These are phyloP conservation scores for Mesotaenium endlicherianum DNA, from an alignment of 139 green algal genomes.

Conservation along the genomic window DNA sequence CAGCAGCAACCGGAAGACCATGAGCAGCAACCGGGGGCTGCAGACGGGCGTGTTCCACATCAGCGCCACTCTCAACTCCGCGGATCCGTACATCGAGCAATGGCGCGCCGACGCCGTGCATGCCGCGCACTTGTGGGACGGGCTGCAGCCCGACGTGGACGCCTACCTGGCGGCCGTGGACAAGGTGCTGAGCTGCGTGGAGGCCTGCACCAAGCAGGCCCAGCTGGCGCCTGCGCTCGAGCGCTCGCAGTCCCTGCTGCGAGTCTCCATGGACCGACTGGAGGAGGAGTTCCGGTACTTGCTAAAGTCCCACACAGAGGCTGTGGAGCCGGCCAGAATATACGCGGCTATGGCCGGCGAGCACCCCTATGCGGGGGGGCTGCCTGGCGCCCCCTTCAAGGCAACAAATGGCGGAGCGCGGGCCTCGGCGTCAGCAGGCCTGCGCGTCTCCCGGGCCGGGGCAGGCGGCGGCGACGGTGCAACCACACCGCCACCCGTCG, in stretches of 20 bases:
- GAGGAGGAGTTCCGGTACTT: slow-evolving; percentile 32
- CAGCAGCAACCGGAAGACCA: no score
- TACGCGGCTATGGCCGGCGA: not conserved
- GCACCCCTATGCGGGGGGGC: not conserved
- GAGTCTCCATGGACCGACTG: not conserved
- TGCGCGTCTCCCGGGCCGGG: no score
- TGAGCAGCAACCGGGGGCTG: no score
- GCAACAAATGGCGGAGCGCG: no score
- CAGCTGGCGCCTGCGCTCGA: not conserved
- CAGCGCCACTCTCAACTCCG: no score
- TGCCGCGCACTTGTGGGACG: slow-evolving; percentile 24
- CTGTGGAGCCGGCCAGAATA: not conserved
- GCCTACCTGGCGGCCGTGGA: slow-evolving; percentile 15
- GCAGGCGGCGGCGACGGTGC: no score
- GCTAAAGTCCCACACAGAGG: not conserved
- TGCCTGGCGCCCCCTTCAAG: no score
- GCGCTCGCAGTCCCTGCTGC: not conserved
- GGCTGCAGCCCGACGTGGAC: not conserved
- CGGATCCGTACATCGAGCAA: no score
- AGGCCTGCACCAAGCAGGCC: not conserved
- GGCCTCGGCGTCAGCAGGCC: no score
- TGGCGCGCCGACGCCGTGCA: no score
- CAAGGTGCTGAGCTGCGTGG: not conserved
- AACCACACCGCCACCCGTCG: no score
- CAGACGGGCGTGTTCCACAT: no score